Evolutionary conservation across 2,329 filamentous ascomycete genomes (phyloP), one percentile per base, ranked within the genome.

Genomic region (Colletotrichum neosansevieriae): DNA sequence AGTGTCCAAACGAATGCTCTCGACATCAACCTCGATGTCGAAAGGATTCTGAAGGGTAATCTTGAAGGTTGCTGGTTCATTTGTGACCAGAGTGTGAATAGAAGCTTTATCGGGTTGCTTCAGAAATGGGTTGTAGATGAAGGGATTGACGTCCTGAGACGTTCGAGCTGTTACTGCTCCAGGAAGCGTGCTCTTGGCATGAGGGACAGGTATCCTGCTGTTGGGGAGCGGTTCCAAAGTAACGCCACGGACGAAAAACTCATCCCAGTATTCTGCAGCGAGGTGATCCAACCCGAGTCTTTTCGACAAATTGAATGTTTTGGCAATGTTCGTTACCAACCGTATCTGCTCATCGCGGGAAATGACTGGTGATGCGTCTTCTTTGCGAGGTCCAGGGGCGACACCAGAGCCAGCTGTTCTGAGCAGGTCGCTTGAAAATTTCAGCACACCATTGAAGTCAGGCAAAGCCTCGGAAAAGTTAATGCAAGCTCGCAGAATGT

Each of bases 111-210:
- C 86, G 0, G 85, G 80, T 60, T 86, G 85, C 78, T 94, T 94
- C 19, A 94, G 81, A 75, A 98, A 98, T 0, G 96, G 94, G 75
- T 98, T 98, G 76, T 98, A 97, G 65, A 99, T 92, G 73, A 99
- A 97, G 0, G 96, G 96, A 70, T 96, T 94, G 5, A 89, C 85
- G 67, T 89, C 87, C 72, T 89, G 86, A 3, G 87, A 89, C 13
- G 84, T 82, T 51, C 86, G 81, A 34, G 81, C 82, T 1, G 82
- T 81, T 0, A 81, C 80, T 3, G 82, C 82, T 9, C 85, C 85
- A 0, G 86, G 85, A 13, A 89, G 78, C 15, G 85, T 82, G 63
- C 81, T 86, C 70, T 83, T 87, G 2, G 85, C 82, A 74, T 94
- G 92, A 6, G 91, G 85, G 58, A 93, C 86, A 0, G 93, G 91